Evolutionary conservation across 176 grass and related monocot species (phyloP).

Genomic region (Oryza meridionalis): DNA sequence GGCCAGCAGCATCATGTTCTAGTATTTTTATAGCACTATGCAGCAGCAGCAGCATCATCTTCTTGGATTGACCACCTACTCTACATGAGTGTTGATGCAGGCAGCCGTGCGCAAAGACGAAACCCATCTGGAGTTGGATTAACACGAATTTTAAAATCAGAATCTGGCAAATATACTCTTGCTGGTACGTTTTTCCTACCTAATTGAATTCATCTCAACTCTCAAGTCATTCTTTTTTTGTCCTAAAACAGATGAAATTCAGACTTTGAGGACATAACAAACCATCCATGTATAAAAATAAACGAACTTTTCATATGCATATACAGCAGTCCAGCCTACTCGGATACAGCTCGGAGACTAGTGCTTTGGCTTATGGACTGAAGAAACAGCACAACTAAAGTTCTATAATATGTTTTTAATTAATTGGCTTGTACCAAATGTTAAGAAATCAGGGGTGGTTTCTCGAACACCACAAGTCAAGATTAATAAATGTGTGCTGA

Average conservation of each 20-base stretch:
- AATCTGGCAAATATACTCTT: background rate
- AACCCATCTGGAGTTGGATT: slow-evolving; percentile 21
- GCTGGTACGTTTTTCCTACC: slow-evolving; percentile 36
- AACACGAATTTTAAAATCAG: background rate
- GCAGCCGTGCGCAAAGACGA: slow-evolving; percentile 5
- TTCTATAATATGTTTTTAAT: background rate
- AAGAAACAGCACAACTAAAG: background rate
- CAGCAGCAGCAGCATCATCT: no score
- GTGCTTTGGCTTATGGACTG: background rate
- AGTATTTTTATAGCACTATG: background rate
- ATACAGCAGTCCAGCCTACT: background rate
- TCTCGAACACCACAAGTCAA: background rate
- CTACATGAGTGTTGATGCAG: background rate
- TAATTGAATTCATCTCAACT: slow-evolving; percentile 6
- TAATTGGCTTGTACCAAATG: background rate
- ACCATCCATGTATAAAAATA: background rate
- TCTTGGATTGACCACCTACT: no score
- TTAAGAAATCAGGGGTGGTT: background rate
- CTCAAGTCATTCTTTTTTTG: no score
- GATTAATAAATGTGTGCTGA: background rate
- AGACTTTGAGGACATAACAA: background rate
- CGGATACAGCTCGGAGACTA: background rate
- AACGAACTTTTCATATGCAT: background rate
- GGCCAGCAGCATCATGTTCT: background rate
- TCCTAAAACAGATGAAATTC: background rate